Evolutionary conservation across 331 rosid genomes (phyloP).

Genomic region (Erythrophleum ivorense): DNA sequence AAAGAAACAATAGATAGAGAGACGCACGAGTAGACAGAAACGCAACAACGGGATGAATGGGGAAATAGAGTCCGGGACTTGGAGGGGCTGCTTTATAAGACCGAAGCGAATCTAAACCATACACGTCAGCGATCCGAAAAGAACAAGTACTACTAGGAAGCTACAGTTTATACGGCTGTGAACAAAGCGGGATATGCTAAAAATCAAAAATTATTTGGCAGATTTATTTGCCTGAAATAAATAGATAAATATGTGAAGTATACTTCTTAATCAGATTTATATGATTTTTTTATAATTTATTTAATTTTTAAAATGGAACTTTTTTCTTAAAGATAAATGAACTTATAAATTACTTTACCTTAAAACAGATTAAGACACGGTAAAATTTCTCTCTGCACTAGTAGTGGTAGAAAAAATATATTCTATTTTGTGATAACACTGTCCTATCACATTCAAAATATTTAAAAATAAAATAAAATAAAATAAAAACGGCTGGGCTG

Average conservation of each 20-base stretch:
- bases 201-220: not conserved
- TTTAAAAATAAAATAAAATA: no score
- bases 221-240: not conserved
- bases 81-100: conserved; percentile 8
- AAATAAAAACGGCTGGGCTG: no score
- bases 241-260: not conserved
- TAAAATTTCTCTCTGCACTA: no score
- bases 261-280: not conserved
- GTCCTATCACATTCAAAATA: no score
- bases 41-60: not conserved
- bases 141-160: conserved; percentile 35
- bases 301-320: not conserved
- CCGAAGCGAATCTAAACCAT: conserved; percentile 66
- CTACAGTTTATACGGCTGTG: not conserved
- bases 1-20: not conserved
- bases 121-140: conserved; percentile 64
- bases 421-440: no score
- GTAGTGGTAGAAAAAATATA: no score
- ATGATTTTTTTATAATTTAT: no score
- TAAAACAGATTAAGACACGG: not conserved
- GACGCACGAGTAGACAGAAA: not conserved
- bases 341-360: no score
- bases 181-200: not conserved
- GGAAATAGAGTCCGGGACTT: not conserved
- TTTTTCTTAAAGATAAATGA: not conserved